Evolutionary conservation across 2,329 filamentous ascomycete species (phyloP).

Genomic region (Beauveria medogensis): DNA sequence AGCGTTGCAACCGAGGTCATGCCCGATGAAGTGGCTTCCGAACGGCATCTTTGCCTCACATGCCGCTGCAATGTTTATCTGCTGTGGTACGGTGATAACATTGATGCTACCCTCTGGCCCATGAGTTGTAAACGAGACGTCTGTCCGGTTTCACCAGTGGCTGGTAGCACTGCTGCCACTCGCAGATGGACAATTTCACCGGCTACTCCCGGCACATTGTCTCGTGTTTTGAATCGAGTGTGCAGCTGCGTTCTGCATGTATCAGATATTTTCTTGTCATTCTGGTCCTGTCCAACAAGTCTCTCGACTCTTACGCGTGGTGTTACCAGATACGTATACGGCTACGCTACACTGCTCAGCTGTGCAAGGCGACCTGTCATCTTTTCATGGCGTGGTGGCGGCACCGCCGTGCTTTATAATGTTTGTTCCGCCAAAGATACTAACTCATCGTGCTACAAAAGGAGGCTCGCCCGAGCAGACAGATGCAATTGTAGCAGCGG

Average conservation of each 20-base stretch:
- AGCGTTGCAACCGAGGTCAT: not conserved
- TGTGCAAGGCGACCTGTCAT: not conserved
- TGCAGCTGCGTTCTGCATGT: not conserved
- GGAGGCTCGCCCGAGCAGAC: not conserved
- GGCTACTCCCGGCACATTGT: not conserved
- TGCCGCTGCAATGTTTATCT: not conserved
- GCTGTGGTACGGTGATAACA: not conserved
- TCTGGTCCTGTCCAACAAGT: not conserved
- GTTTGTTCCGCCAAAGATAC: not conserved
- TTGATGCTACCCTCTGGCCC: not conserved
- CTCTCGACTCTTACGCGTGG: not conserved
- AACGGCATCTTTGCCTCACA: not conserved
- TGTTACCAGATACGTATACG: not conserved
- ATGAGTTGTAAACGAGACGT: not conserved
- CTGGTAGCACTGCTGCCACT: too few relatives aligned
- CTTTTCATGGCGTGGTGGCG: not conserved
- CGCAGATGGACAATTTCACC: too few relatives aligned
- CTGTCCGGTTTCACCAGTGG: not conserved
- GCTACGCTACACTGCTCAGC: not conserved
- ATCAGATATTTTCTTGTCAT: not conserved
- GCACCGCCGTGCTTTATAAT: not conserved
- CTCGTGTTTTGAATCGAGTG: not conserved
- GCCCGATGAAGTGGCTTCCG: not conserved
- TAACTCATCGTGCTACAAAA: not conserved
- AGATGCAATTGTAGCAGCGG: too few relatives aligned